Evolutionary conservation across 208 protist genomes (phyloP), one percentile per base, ranked within the genome.

Genomic region (Leishmania martiniquensis): DNA sequence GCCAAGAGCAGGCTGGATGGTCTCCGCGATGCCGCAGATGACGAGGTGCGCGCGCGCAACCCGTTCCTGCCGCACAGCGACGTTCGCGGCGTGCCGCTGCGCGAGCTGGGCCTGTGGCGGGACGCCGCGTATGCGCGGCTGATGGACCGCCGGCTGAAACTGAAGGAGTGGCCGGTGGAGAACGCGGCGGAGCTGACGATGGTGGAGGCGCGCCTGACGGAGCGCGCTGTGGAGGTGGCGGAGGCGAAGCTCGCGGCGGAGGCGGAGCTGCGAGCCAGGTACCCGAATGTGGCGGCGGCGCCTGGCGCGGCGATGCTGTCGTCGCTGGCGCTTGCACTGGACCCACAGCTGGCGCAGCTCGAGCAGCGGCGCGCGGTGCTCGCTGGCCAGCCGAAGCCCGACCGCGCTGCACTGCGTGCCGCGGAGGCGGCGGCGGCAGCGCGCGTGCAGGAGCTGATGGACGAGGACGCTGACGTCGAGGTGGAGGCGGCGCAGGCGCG

Each of bases 21-120:
- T 12, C 85, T 87, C 74, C 89, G 79, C 52, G 60, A 85, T 65
- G 87, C 91, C 70, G 86, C n/a, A n/a, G n/a, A 95, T 69, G 88
- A 88, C 25, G 87, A 82, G 89, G 49, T 87, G 47, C 89, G 0
- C 86, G 87, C 86, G 37, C 78, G 74, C 22, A 80, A 87, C 77
- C n/a, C n/a, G n/a, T n/a, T n/a, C n/a, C n/a, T n/a, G n/a, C n/a
- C n/a, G n/a, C n/a, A n/a, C n/a, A n/a, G n/a, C n/a, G n/a, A n/a
- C n/a, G n/a, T n/a, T n/a, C n/a, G n/a, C n/a, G n/a, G n/a, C n/a
- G n/a, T n/a, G 47, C 54, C 76, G 57, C 72, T 88, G 75, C 72
- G 75, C 63, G 78, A 80, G 73, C 80, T 81, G n/a, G 70, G 47
- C 13, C 80, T 89, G 59, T 32, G 45, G 39, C 60, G 63, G 54